phyloP scores from a whole-genome alignment of 1,139 yeast species.

The Yamadazyma diddensiae region DNA sequence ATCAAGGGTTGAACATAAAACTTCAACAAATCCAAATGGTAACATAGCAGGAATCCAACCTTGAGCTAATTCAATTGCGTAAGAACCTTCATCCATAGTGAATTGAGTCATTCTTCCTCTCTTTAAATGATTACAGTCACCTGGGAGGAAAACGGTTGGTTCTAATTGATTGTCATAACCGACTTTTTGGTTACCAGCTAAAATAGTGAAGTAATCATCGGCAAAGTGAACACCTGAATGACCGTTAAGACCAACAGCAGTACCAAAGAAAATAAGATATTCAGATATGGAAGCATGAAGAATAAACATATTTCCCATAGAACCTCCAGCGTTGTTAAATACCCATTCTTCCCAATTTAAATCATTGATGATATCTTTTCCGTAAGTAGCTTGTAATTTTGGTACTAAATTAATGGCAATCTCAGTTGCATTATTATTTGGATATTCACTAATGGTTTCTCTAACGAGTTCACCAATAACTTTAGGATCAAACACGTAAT shows the following conservation, averaged over 20 bases:
- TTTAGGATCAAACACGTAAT: constrained; percentile 56
- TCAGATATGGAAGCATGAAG: constrained; percentile 95
- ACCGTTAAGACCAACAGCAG: constrained; percentile 92
- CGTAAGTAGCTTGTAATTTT: constrained; percentile 56
- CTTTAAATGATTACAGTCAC: constrained; percentile 73
- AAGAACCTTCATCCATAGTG: constrained; percentile 74
- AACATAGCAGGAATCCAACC: constrained; percentile 99
- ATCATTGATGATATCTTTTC: constrained; percentile 59
- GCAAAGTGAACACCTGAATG: constrained; percentile 96
- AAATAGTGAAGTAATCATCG: constrained; percentile 91
- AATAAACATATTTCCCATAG: constrained; percentile 97
- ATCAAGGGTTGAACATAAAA: constrained; percentile 78
- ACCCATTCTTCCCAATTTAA: constrained; percentile 83
- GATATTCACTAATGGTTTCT: constrained; percentile 50
- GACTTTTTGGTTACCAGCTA: constrained; percentile 76
- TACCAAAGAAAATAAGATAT: constrained; percentile 84
- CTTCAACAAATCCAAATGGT: constrained; percentile 89
- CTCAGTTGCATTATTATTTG: constrained; percentile 60
- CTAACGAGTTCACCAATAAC: constrained; percentile 48
- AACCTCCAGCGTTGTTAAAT: constrained; percentile 97
- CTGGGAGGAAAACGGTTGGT: constrained; percentile 72
- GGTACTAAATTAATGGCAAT: constrained; percentile 61
- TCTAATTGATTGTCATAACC: constrained; percentile 58
- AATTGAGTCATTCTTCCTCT: constrained; percentile 83
- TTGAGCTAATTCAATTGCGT: constrained; percentile 94